A percentile compares a stretch with the other conserved stretches of the same genome.
phyloP scores from a whole-genome alignment of 2,329 filamentous ascomycete genomes.

The Epicoccum sorghinum region DNA sequence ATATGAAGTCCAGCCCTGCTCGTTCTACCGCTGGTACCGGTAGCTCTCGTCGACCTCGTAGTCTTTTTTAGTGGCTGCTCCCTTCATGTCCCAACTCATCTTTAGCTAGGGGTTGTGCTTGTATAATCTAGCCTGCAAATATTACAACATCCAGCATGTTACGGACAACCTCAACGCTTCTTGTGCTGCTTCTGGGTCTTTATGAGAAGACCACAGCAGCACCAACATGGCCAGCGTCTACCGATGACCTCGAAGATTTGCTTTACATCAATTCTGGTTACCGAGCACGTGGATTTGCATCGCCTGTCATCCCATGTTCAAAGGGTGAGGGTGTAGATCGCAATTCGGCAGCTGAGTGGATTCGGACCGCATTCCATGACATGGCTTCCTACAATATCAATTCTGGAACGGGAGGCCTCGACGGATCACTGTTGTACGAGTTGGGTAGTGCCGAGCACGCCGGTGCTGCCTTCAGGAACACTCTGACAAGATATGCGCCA shows the following conservation, averaged over 20 bases:
- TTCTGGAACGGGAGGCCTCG: conserved; percentile 60
- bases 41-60: not conserved
- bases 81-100: no score
- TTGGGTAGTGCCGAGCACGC: conserved; percentile 62
- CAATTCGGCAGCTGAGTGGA: conserved; percentile 66
- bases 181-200: conserved; percentile 16
- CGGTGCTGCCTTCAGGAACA: conserved; percentile 58
- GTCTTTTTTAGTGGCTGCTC: not conserved
- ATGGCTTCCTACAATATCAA: conserved; percentile 62
- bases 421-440: conserved; percentile 67
- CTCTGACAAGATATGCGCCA: conserved; percentile 56
- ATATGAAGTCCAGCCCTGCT: conserved; percentile 1
- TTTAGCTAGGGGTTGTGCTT: not conserved
- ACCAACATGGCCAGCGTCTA: conserved; percentile 65
- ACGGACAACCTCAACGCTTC: conserved; percentile 3
- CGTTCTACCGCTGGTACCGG: not conserved
- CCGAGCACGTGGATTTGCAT: conserved; percentile 61
- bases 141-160: not conserved
- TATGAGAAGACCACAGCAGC: conserved; percentile 46
- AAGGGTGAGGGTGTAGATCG: conserved; percentile 54
- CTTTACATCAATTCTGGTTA: conserved; percentile 66
- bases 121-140: not conserved
- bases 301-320: conserved; percentile 63
- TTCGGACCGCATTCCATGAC: conserved; percentile 67
- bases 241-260: conserved; percentile 68